These are phyloP conservation scores for Solanum habrochaites DNA, from an alignment of 257 asterid genomes.

Conservation along the genomic window DNA sequence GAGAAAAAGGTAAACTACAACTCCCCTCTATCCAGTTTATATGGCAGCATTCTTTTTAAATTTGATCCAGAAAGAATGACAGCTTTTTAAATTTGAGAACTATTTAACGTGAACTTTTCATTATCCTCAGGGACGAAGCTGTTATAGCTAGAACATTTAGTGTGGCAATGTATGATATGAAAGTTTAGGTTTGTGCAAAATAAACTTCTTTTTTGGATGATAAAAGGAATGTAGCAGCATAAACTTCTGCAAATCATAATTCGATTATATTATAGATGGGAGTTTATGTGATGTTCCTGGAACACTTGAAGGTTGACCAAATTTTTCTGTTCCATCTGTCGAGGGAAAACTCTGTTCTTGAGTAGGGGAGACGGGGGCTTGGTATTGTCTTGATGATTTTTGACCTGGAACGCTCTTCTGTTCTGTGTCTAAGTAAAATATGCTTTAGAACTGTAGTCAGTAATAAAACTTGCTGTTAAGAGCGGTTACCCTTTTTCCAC, in stretches of 20 bases:
- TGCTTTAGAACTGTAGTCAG: neutral
- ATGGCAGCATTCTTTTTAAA: neutral
- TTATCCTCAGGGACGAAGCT: neutral
- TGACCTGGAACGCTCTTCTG: neutral
- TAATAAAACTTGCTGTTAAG: neutral
- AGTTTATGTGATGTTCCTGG: neutral
- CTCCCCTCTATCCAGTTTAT: neutral
- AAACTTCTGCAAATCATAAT: neutral
- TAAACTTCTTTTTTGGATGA: neutral
- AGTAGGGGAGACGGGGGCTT: neutral
- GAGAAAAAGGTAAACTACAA: neutral
- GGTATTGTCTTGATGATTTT: neutral
- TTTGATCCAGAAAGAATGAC: neutral
- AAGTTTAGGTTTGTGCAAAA: neutral
- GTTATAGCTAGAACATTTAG: neutral
- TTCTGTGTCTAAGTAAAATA: neutral
- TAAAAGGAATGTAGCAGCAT: neutral
- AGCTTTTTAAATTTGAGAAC: neutral
- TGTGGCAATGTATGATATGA: too few species aligned
- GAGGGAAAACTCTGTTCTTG: neutral
- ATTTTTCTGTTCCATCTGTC: neutral
- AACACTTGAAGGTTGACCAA: neutral
- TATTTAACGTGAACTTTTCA: neutral
- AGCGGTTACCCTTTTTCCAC: neutral
- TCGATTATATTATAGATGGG: neutral